phyloP scores from a whole-genome alignment of 495 filamentous ascomycete species.

The Chaetomium fimeti region DNA sequence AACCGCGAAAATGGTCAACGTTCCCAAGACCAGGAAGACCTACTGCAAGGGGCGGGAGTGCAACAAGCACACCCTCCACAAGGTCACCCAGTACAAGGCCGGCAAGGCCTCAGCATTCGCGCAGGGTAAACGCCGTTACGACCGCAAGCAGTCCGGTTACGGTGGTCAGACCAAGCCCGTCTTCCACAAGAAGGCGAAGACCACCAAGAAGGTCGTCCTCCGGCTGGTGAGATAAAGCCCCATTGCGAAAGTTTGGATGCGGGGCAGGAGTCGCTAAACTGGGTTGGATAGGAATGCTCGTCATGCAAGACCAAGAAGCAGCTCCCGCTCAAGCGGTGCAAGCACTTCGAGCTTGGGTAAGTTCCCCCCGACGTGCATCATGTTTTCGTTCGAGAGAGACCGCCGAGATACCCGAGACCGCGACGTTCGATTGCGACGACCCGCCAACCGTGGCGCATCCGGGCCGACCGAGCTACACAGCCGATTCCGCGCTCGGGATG shows the following conservation, averaged over 20 bases:
- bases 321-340: constrained; percentile 96
- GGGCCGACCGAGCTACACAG: not conserved
- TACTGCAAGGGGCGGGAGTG: constrained; percentile 93
- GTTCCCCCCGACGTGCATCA: constrained; percentile 36
- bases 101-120: constrained; percentile 84
- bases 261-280: constrained; percentile 25
- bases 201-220: constrained; percentile 99
- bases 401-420: constrained; percentile 11
- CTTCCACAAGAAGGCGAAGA: constrained; percentile 99
- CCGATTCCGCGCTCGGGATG: not conserved
- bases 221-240: constrained; percentile 55
- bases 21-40: constrained; percentile 47
- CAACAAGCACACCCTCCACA: constrained; percentile 92
- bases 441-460: not conserved
- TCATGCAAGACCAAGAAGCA: constrained; percentile 98
- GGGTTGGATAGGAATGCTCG: constrained; percentile 78
- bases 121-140: constrained; percentile 99
- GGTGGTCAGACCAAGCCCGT: constrained; percentile 99
- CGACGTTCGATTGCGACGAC: constrained; percentile 1
- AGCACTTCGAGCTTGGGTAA: constrained; percentile 99
- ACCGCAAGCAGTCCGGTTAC: constrained; percentile 99
- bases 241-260: constrained; percentile 12
- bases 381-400: constrained; percentile 20
- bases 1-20: constrained; percentile 47
- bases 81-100: constrained; percentile 94